phyloP scores from a whole-genome alignment of 495 filamentous ascomycete species.

The Cercophora scortea region DNA sequence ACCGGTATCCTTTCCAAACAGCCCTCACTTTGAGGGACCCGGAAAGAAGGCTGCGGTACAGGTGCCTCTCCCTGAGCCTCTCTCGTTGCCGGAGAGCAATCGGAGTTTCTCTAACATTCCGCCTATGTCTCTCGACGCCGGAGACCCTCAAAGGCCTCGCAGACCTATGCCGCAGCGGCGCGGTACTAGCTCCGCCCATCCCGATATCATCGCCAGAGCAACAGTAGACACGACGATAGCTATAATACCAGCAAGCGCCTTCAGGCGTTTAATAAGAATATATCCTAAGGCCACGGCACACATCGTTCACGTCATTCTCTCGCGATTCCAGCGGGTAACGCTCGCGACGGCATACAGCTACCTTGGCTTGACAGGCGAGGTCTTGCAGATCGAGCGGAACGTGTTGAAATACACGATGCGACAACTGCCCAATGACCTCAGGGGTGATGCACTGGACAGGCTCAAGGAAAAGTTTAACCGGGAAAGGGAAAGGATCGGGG shows the following conservation, averaged over 20 bases:
- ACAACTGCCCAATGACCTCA: constrained; percentile 85
- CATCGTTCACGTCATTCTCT: constrained; percentile 95
- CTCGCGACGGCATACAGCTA: constrained; percentile 91
- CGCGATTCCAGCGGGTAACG: constrained; percentile 87
- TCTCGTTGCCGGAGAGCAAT: constrained; percentile 13
- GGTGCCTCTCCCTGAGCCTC: constrained; percentile 15
- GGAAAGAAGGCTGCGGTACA: background rate
- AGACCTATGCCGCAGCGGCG: constrained; percentile 34
- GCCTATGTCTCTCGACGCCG: constrained; percentile 61
- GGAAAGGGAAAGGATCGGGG: constrained; percentile 75
- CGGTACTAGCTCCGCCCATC: constrained; percentile 73
- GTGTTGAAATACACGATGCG: constrained; percentile 89
- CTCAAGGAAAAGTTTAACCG: constrained; percentile 89
- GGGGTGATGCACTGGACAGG: constrained; percentile 73
- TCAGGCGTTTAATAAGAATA: constrained; percentile 84
- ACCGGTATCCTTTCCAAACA: constrained; percentile 21
- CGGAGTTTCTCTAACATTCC: constrained; percentile 47
- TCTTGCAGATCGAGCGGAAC: constrained; percentile 80
- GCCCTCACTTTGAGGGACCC: constrained; percentile 30
- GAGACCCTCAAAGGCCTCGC: constrained; percentile 11
- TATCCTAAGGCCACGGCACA: constrained; percentile 95
- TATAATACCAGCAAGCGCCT: constrained; percentile 93
- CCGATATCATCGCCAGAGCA: constrained; percentile 93
- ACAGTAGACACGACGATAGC: constrained; percentile 97
- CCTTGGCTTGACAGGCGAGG: constrained; percentile 82